Base-by-base conservation (phyloP, 164 flowering plant genomes). In the Saururus chinensis region DNA sequence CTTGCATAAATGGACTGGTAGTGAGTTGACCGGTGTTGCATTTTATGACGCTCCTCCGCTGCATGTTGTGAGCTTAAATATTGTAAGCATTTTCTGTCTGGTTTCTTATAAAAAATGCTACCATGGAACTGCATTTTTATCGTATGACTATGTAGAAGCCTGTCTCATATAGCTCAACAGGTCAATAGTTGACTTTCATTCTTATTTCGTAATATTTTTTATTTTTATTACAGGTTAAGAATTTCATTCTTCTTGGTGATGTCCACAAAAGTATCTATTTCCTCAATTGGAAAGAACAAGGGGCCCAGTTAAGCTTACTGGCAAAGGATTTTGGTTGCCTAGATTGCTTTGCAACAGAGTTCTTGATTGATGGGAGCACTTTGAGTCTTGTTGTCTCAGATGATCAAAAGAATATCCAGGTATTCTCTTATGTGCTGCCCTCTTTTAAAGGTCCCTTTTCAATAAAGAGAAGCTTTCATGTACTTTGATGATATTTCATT, bases 231-330 rank as follows among this genome's bases (percentile, higher is more conserved):
- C 83, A 92, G 98, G 98, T 89, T 25, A 93, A 93, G 74, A 90
- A 90, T 76, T 93, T 93, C 63, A 88, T 90, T 67, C 88, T 93
- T 54, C 72, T 93, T 35, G 97, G 99, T 40, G 99, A 93, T 59
- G 68, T 90, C 62, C 97, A 93, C 76, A 88, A 87, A 67, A 93
- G 99, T 78, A 93, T 93, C 66, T 90, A 87, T 78, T 93, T 93
- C 65, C 84, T 90, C 41, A 93, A 87, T 70, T 88, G 99, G 95
- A 93, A 93, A 74, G 99, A 93, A 67, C 95, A 93, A 70, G 98
- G 95, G 17, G 79, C 96, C 67, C 97, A 93, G 61, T 81, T 93
- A 62, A 90, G 66, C 71, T 75, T 93, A 64, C 74, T 93, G 70
- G 96, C 97, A 40, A 93, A 93, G 71, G 97, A 90, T 81, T 93